phyloP scores from a whole-genome alignment of 139 green algal genomes.

The Tetraselmis chui region DNA sequence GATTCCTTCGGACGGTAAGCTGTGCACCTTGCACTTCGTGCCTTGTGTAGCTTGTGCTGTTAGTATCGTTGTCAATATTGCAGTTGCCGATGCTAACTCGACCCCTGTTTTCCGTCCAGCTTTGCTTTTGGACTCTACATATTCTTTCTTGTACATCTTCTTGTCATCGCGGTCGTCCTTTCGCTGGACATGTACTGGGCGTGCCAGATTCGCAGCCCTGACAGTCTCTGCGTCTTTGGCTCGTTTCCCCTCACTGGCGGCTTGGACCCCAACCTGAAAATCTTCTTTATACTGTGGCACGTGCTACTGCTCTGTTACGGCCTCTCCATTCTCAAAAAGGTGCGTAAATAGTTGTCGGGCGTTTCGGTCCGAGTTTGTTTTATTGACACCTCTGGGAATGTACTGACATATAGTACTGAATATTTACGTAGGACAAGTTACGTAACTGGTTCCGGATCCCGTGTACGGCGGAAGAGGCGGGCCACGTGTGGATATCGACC shows the following conservation, averaged over 20 bases:
- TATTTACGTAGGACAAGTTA: neutral
- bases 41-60: too few species aligned
- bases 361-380: too few species aligned
- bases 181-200: neutral
- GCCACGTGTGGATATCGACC: neutral
- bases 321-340: neutral
- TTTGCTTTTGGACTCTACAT: neutral
- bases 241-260: constrained; percentile 9
- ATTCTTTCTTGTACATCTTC: neutral
- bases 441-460: neutral
- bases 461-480: neutral
- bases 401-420: too few species aligned
- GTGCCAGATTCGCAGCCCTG: constrained; percentile 12
- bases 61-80: too few species aligned
- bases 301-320: neutral
- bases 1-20: too few species aligned
- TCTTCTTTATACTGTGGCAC: constrained; percentile 14
- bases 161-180: neutral
- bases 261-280: constrained; percentile 8
- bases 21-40: too few species aligned
- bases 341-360: neutral
- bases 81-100: too few species aligned
- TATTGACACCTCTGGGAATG: too few species aligned
- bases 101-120: too few species aligned
- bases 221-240: constrained; percentile 17